Base-by-base conservation (phyloP, 805 yeast species). In the Isabelozyma pseudorhagii region DNA sequence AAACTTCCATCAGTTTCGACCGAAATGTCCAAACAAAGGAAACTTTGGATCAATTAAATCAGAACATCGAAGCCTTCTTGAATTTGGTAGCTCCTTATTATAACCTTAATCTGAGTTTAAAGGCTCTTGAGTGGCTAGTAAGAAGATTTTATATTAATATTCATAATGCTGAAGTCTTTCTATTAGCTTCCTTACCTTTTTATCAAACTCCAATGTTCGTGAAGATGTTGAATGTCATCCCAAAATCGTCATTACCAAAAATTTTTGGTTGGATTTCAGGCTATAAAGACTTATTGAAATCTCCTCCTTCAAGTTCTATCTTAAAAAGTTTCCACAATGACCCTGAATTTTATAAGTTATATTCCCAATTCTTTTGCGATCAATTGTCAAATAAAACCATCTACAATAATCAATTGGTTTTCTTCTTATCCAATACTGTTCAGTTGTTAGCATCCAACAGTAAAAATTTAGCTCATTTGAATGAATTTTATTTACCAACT, bases 91-190 rank as follows among this genome's bases (percentile, higher is more conserved):
- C 96, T 3, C 89, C 96, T 2, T 84, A 84, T 65, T 83, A 93
- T 79, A 79, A 83, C 54, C 69, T 91, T 47, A 78, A 83, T 18
- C 89, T 96, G 21, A 79, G 97, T 3, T 61, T 89, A 45, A 84
- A 85, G 58, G 93, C 97, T 5, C 75, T 90, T 10, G 99, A 94
- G 72, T 94, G 99, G 99, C 81, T 92, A 21, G 85, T 94, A 15
- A 85, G 99, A 71, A 80, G 98, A 58, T 94, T 84, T 72, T 85
- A 90, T 62, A 82, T 90, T 56, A 92, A 94, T 63, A 75, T 88
- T 45, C 85, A 87, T 60, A 90, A 88, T 60, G 72, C 91, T 0
- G 98, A 93, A 65, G 64, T 75, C 48, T 62, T 94, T 31, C 62
- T 94, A 42, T 67, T 93, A 49, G 77, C 92, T 2, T 78, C 87